These are phyloP conservation scores for Lepiota brunneoincarnata DNA, from an alignment of 768 basidiomycete genomes.

Conservation along the genomic window DNA sequence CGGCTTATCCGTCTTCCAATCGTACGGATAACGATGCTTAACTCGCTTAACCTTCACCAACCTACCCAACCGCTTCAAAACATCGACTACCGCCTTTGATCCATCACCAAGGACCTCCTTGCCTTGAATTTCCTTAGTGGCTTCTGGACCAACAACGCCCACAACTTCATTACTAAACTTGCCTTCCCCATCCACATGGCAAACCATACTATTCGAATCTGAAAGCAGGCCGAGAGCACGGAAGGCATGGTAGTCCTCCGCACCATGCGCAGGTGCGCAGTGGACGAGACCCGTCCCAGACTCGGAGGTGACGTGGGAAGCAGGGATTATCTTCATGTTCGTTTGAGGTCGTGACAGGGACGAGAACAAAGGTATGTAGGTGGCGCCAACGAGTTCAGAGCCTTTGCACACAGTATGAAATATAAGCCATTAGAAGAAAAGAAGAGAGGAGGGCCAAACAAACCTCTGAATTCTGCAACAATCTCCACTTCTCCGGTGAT, in stretches of 20 bases:
- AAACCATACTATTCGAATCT: conserved; percentile 49
- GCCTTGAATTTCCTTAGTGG: conserved; percentile 51
- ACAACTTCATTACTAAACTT: conserved; percentile 60
- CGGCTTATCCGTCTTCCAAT: conserved; percentile 94
- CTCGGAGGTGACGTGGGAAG: conserved; percentile 75
- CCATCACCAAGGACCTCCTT: conserved; percentile 75
- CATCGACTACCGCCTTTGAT: conserved; percentile 57
- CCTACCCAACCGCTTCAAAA: conserved; percentile 54
- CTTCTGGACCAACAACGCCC: conserved; percentile 52
- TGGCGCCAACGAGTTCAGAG: conserved; percentile 53
- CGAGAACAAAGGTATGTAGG: conserved; percentile 64
- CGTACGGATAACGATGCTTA: conserved; percentile 91
- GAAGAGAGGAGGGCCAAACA: background rate
- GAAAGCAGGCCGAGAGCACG: conserved; percentile 51
- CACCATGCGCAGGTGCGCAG: conserved; percentile 91
- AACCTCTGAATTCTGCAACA: conserved; percentile 36
- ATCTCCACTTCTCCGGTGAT: conserved; percentile 37
- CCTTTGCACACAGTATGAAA: conserved; percentile 25
- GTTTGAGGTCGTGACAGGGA: conserved; percentile 20
- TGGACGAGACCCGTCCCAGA: conserved; percentile 97
- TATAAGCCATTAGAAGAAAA: no score
- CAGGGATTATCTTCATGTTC: conserved; percentile 52
- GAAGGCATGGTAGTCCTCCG: conserved; percentile 86
- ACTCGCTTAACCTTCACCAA: conserved; percentile 69
- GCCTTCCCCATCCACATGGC: conserved; percentile 81